phyloP scores from a whole-genome alignment of 2,329 filamentous ascomycete genomes.

The Zarea fungicola region DNA sequence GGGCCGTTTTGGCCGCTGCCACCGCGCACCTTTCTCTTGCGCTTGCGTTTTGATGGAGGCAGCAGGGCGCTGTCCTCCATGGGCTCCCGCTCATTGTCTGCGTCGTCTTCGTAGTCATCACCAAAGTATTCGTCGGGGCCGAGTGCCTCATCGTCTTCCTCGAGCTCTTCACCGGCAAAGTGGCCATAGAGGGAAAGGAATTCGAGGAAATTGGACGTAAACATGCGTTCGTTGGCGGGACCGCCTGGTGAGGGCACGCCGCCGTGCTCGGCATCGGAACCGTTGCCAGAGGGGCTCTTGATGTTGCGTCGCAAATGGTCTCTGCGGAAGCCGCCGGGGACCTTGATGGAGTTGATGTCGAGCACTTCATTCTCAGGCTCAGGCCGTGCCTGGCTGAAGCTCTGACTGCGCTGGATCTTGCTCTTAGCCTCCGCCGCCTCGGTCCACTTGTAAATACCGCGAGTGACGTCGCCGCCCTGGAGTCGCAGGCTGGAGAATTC shows the following conservation, averaged over 20 bases:
- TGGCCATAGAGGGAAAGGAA: slow-evolving; percentile 94
- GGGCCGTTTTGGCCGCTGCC: slow-evolving; percentile 72
- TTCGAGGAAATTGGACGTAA: slow-evolving; percentile 92
- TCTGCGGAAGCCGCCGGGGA: slow-evolving; percentile 88
- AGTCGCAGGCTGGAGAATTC: slow-evolving; percentile 91
- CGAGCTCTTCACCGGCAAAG: slow-evolving; percentile 93
- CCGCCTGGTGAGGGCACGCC: slow-evolving; percentile 27
- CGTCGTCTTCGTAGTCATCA: slow-evolving; percentile 56
- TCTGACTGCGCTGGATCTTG: slow-evolving; percentile 74
- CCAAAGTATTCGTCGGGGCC: slow-evolving; percentile 89
- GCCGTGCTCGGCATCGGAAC: slow-evolving; percentile 28
- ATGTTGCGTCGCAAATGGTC: slow-evolving; percentile 78
- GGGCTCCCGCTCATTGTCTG: slow-evolving; percentile 61
- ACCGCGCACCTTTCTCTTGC: slow-evolving; percentile 70
- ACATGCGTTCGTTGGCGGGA: slow-evolving; percentile 47
- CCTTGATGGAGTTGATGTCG: slow-evolving; percentile 84
- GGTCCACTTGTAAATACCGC: slow-evolving; percentile 94
- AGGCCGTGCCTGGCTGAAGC: slow-evolving; percentile 73
- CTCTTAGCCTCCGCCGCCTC: slow-evolving; percentile 74
- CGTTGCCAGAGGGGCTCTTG: slow-evolving; percentile 49
- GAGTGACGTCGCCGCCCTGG: slow-evolving; percentile 90
- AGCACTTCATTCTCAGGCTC: slow-evolving; percentile 74
- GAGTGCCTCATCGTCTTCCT: slow-evolving; percentile 90
- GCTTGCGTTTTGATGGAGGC: slow-evolving; percentile 66
- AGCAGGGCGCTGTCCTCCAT: slow-evolving; percentile 84